These are phyloP conservation scores for Wilhelminamyces savonicus DNA, from an alignment of 805 yeast genomes.

Conservation along the genomic window DNA sequence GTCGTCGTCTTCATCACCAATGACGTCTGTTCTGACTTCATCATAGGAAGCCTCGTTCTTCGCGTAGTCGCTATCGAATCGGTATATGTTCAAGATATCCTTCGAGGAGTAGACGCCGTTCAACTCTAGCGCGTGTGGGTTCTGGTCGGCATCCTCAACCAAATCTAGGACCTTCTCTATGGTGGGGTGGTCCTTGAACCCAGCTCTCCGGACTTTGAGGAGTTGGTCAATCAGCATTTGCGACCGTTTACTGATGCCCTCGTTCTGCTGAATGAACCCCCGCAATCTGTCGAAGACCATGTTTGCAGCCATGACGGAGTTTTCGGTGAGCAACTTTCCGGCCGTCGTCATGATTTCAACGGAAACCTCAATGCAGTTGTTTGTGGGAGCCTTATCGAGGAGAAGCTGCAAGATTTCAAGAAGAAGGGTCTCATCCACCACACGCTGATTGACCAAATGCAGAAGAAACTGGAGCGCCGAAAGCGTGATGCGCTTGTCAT, in stretches of 20 bases:
- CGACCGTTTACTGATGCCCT: conserved; percentile 28
- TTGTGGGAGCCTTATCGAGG: conserved; percentile 39
- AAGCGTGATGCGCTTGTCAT: conserved; percentile 30
- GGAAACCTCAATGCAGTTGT: conserved; percentile 52
- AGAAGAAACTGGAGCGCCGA: conserved; percentile 47
- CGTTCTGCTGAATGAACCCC: conserved; percentile 50
- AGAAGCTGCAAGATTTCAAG: conserved; percentile 31
- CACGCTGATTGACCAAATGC: conserved; percentile 57
- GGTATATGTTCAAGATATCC: conserved; percentile 45
- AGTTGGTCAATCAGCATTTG: conserved; percentile 45
- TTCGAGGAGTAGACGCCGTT: conserved; percentile 45
- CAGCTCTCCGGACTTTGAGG: conserved; percentile 42
- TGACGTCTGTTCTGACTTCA: conserved; percentile 34
- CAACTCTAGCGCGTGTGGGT: conserved; percentile 49
- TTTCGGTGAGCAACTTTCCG: conserved; percentile 47
- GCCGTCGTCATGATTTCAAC: conserved; percentile 40
- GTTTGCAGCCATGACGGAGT: conserved; percentile 39
- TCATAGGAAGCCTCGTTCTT: conserved; percentile 45
- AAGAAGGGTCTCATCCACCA: conserved; percentile 30
- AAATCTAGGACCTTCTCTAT: conserved; percentile 47
- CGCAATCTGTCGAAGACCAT: conserved; percentile 56
- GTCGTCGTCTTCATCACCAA: conserved; percentile 30
- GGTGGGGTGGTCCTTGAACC: conserved; percentile 31
- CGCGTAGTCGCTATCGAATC: conserved; percentile 45
- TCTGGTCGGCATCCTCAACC: conserved; percentile 58